Evolutionary conservation across 306 rosid species (phyloP), one percentile per base, ranked within the genome.

Genomic region (Cyclanthera cordifolia): DNA sequence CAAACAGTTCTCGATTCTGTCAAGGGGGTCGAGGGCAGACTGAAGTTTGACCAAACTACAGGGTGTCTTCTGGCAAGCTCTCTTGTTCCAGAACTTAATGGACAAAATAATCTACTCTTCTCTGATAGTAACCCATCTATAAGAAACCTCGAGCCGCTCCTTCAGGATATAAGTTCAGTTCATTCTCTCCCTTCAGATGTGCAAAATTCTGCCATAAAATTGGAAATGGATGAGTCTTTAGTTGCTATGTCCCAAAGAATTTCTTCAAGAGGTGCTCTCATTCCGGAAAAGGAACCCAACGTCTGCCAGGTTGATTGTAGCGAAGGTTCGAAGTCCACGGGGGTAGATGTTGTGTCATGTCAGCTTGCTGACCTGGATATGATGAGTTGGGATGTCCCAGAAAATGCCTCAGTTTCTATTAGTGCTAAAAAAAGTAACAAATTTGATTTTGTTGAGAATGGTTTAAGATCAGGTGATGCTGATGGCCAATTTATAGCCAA

Each of bases 1-100:
- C 95, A 81, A 61, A 82, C 80, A 2, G 90, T 88, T 72, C 86
- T 91, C 10, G 87, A 86, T 76, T 86, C 95, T 53, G 96, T 91
- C 59, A 80, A 83, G 72, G 95, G 96, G 55, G 88, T 86, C 45
- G 84, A 85, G 71, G 89, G 91, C 17, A 84, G 87, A 66, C 73
- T 91, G 73, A 85, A 91, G 78, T 86, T 83, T 73, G 91, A 88
- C 74, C 91, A 95, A 25, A 75, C 76, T 7, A 73, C 75, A 52
- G 94, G 88, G 37, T 80, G 80, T 1, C 83, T 91, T 73, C 81
- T 86, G 57, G 79, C 81, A 28, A 81, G 86, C 51, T 80, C 95
- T 56, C 54, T 79, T 73, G 71, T 75, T 65, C 82, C 72, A 65
- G 95, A 90, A 70, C 70, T 76, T 56, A 84, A 81, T 55, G 41